Evolutionary conservation across 495 filamentous ascomycete genomes (phyloP).

Genomic region (Polyplosphaeria fusca): DNA sequence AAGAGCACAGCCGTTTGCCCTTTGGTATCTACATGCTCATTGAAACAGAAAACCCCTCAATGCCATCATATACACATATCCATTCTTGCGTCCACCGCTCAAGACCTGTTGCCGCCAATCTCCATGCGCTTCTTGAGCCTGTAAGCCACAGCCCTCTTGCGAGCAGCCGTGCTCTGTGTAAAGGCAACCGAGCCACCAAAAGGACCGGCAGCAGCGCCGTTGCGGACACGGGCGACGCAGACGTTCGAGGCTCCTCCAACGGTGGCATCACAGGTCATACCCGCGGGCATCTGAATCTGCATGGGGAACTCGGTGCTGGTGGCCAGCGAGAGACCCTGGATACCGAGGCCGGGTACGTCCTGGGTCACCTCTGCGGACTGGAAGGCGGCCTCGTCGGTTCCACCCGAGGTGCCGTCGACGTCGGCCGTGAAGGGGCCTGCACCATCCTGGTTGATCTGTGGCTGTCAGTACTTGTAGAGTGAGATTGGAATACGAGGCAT

Average conservation of each 20-base stretch:
- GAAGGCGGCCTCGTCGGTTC: constrained; percentile 53
- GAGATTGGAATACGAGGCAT: too few species aligned
- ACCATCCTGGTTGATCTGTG: constrained; percentile 44
- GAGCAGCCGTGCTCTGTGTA: constrained; percentile 33
- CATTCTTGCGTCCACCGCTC: too few species aligned
- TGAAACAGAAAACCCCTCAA: too few species aligned
- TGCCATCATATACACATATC: too few species aligned
- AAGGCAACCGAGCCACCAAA: constrained; percentile 56
- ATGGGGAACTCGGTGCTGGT: constrained; percentile 55
- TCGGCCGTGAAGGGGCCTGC: constrained; percentile 41
- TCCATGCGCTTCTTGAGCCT: constrained; percentile 35
- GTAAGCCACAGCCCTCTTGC: constrained; percentile 36
- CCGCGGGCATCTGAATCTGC: constrained; percentile 56
- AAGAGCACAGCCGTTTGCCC: too few species aligned
- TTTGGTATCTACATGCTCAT: too few species aligned
- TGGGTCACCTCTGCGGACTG: constrained; percentile 53
- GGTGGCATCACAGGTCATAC: constrained; percentile 58
- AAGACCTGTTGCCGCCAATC: too few species aligned
- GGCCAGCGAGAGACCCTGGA: constrained; percentile 42
- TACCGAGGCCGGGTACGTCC: constrained; percentile 55
- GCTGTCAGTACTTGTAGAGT: too few species aligned
- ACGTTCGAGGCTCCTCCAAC: constrained; percentile 53
- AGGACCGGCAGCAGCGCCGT: constrained; percentile 55
- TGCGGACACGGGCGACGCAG: constrained; percentile 58
- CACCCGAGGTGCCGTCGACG: constrained; percentile 52